These are phyloP conservation scores for Ligustrum vulgare DNA, from an alignment of 257 asterid species.

Conservation along the genomic window DNA sequence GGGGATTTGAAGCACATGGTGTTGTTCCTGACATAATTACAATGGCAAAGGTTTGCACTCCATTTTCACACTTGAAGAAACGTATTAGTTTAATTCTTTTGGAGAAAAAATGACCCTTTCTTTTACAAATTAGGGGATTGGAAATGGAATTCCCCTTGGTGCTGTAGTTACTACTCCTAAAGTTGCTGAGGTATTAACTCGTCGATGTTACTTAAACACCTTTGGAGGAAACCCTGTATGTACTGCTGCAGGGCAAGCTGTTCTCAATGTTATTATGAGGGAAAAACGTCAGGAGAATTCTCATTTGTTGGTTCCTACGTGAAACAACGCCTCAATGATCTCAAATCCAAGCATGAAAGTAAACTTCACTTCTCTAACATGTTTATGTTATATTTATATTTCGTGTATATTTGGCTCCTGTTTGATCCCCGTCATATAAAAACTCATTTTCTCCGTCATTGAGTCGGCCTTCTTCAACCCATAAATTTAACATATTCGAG, in stretches of 20 bases:
- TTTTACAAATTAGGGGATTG: slow-evolving; percentile 30
- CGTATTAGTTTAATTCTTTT: background rate
- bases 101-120: background rate
- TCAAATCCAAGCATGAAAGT: slow-evolving; percentile 39
- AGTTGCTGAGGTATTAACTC: slow-evolving; percentile 37
- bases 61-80: background rate
- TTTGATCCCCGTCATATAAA: too few species aligned
- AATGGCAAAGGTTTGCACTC: slow-evolving; percentile 36
- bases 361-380: background rate
- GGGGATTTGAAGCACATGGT: slow-evolving; percentile 42
- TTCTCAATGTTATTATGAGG: slow-evolving; percentile 36
- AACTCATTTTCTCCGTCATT: too few species aligned
- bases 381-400: background rate
- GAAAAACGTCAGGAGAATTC: slow-evolving; percentile 44
- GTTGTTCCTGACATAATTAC: slow-evolving; percentile 43
- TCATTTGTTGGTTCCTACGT: slow-evolving; percentile 36
- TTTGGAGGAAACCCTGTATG: slow-evolving; percentile 46
- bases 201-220: slow-evolving; percentile 39
- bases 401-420: too few species aligned
- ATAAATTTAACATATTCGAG: too few species aligned
- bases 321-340: slow-evolving; percentile 32
- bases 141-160: slow-evolving; percentile 43
- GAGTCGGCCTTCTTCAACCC: too few species aligned
- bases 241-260: slow-evolving; percentile 36
- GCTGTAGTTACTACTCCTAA: slow-evolving; percentile 43